Evolutionary conservation across 2,329 filamentous ascomycete species (phyloP).

Genomic region (Ascochyta rabiei): DNA sequence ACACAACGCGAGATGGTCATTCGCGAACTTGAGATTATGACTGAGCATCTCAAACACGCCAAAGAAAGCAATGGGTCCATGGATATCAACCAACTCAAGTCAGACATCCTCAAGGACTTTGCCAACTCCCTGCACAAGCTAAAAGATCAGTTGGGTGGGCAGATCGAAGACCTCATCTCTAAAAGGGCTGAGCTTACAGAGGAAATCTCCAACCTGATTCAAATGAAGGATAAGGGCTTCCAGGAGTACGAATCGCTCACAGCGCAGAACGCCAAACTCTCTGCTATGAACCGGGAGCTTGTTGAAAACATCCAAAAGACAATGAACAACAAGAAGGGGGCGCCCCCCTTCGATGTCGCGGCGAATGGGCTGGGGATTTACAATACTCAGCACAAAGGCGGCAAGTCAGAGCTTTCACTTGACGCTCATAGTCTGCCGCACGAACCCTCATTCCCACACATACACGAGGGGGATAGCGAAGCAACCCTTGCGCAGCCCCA

Average conservation of each 20-base stretch:
- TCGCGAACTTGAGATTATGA: constrained; percentile 85
- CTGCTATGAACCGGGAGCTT: constrained; percentile 93
- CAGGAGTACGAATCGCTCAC: constrained; percentile 96
- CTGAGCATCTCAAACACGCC: constrained; percentile 83
- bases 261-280: constrained; percentile 90
- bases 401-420: constrained; percentile 48
- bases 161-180: constrained; percentile 88
- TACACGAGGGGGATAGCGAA: constrained; percentile 68
- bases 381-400: constrained; percentile 44
- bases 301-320: constrained; percentile 92
- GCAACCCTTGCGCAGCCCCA: constrained; percentile 76
- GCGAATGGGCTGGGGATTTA: constrained; percentile 70
- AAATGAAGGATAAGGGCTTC: constrained; percentile 89
- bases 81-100: constrained; percentile 74
- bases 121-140: constrained; percentile 68
- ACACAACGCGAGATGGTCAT: constrained; percentile 96
- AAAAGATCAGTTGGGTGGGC: constrained; percentile 76
- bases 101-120: constrained; percentile 66
- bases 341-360: constrained; percentile 55
- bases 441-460: constrained; percentile 50
- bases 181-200: constrained; percentile 84
- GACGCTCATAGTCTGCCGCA: constrained; percentile 49
- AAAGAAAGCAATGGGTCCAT: constrained; percentile 80
- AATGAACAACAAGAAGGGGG: constrained; percentile 70
- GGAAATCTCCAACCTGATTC: constrained; percentile 80